Evolutionary conservation across 2,329 filamentous ascomycete species (phyloP).

Genomic region (Cordyceps farinosa): DNA sequence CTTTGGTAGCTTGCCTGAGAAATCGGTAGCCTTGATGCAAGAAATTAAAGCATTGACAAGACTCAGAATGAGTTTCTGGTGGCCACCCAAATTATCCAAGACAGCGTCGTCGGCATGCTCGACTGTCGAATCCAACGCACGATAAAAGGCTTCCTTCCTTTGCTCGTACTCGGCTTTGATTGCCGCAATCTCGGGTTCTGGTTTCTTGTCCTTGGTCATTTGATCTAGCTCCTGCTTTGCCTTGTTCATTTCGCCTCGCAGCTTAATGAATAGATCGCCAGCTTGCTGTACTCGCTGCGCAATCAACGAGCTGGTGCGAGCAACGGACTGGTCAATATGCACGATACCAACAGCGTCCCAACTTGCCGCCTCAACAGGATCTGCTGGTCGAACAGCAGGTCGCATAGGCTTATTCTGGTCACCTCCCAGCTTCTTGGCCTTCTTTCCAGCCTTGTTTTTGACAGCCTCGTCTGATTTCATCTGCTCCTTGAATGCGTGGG

Average conservation of each 20-base stretch:
- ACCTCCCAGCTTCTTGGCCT: slow-evolving; percentile 41
- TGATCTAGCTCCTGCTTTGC: slow-evolving; percentile 44
- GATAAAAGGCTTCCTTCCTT: slow-evolving; percentile 47
- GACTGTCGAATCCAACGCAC: slow-evolving; percentile 51
- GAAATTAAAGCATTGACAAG: slow-evolving; percentile 53
- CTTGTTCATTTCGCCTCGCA: slow-evolving; percentile 46
- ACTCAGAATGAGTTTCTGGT: slow-evolving; percentile 54
- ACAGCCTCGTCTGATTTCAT: slow-evolving; percentile 44
- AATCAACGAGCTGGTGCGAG: slow-evolving; percentile 37
- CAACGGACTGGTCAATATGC: slow-evolving; percentile 41
- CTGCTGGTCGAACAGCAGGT: slow-evolving; percentile 40
- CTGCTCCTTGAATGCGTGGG: slow-evolving; percentile 45
- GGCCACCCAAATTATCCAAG: slow-evolving; percentile 54
- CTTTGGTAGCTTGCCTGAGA: slow-evolving; percentile 51
- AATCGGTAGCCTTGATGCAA: slow-evolving; percentile 51
- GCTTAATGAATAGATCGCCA: slow-evolving; percentile 46
- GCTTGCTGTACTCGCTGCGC: slow-evolving; percentile 49
- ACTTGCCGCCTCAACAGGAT: slow-evolving; percentile 44
- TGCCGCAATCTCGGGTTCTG: slow-evolving; percentile 33
- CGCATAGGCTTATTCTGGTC: slow-evolving; percentile 42
- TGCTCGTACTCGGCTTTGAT: slow-evolving; percentile 40
- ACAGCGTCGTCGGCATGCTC: slow-evolving; percentile 53
- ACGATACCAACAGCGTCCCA: slow-evolving; percentile 54
- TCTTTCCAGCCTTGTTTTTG: slow-evolving; percentile 45
- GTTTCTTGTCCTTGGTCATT: slow-evolving; percentile 39